A percentile compares a stretch with the other conserved stretches of the same genome.
Conservation (phyloP, 2,329 filamentous ascomycete species). For the Aureobasidium sp. region DNA sequence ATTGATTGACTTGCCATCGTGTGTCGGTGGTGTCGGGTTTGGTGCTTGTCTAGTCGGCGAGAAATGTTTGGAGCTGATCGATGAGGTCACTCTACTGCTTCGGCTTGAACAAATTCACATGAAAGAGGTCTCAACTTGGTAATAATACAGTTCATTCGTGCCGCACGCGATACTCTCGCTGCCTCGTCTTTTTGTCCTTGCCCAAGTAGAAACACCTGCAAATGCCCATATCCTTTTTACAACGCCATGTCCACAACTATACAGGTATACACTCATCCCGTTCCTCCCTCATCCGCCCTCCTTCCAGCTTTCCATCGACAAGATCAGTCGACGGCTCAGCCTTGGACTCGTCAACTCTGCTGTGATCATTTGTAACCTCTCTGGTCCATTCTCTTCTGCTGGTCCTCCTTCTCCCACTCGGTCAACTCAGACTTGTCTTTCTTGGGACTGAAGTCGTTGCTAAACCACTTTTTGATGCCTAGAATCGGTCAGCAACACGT, state of each 20-base stretch:
- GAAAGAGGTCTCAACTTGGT: not conserved
- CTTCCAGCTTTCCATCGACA: not conserved
- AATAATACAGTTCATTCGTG: conserved; percentile 7
- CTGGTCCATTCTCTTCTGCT: not conserved
- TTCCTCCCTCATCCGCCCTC: not conserved
- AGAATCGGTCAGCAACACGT: not conserved
- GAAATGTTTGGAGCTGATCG: conserved; percentile 9
- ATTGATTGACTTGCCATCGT: conserved; percentile 8
- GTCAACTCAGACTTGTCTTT: conserved; percentile 12
- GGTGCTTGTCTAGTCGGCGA: not conserved
- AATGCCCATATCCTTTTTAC: conserved; percentile 11
- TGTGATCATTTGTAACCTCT: not conserved
- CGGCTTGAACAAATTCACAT: not conserved
- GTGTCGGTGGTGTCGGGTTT: not conserved
- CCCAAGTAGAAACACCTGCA: conserved; percentile 9
- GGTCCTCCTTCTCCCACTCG: conserved; percentile 5
- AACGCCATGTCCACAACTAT: conserved; percentile 10
- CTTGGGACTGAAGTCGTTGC: conserved; percentile 29
- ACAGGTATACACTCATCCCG: not conserved
- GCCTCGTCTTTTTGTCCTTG: not conserved
- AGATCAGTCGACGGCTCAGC: not conserved
- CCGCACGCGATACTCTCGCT: not conserved
- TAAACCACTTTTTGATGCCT: conserved; percentile 31
- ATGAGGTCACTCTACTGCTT: not conserved
- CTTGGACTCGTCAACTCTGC: not conserved